Evolutionary conservation across 768 basidiomycete genomes (phyloP).

Genomic region (Boletus bicolor): DNA sequence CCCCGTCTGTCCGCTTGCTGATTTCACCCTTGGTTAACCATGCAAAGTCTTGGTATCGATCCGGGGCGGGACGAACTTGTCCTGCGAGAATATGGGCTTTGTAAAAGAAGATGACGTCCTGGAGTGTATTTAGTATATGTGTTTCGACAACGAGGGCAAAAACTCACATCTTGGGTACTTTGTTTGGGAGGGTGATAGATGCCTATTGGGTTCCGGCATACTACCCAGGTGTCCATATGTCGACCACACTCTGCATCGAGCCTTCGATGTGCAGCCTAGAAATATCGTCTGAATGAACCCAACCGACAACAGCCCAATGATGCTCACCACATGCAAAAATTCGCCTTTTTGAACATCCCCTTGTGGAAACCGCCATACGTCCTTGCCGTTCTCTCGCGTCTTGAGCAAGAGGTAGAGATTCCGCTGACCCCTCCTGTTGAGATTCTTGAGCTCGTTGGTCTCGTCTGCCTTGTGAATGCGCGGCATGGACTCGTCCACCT

Average conservation of each 20-base stretch:
- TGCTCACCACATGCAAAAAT: conserved; percentile 70
- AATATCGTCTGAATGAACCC: neutral
- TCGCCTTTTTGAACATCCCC: conserved; percentile 61
- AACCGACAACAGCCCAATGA: neutral
- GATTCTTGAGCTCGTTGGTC: conserved; percentile 59
- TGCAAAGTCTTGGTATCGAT: conserved; percentile 69
- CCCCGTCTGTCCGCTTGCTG: conserved; percentile 55
- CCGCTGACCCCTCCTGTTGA: conserved; percentile 80
- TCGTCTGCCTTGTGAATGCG: conserved; percentile 60
- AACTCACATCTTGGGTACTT: conserved; percentile 37
- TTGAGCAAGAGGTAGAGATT: conserved; percentile 87
- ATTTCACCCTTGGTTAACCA: conserved; percentile 97
- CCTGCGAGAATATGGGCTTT: conserved; percentile 93
- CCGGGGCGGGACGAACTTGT: conserved; percentile 61
- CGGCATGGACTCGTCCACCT: conserved; percentile 60
- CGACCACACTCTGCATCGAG: conserved; percentile 71
- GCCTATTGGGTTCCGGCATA: conserved; percentile 86
- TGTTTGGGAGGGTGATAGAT: conserved; percentile 54
- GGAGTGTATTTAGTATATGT: conserved; percentile 3
- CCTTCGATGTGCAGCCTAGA: conserved; percentile 70
- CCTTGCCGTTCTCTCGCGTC: conserved; percentile 41
- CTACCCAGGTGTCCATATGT: conserved; percentile 91
- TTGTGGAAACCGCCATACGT: conserved; percentile 81
- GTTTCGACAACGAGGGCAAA: neutral
- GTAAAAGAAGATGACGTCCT: conserved; percentile 86